Base-by-base conservation (phyloP, 306 rosid genomes). In the Lupinus albus region DNA sequence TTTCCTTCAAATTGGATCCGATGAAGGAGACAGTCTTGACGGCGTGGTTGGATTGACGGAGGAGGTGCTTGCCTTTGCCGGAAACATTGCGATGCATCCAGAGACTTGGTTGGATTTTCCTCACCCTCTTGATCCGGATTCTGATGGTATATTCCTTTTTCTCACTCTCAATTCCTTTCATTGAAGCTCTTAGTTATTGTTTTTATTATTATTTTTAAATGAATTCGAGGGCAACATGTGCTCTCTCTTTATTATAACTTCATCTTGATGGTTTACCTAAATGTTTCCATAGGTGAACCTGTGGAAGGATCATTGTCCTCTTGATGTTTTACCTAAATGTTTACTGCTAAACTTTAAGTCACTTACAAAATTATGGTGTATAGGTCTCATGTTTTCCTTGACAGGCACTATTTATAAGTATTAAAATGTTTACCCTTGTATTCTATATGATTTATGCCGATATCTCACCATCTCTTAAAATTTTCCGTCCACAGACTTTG, bases 21-120 rank as follows among this genome's bases (percentile, higher is more conserved):
- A 82, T 13, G 75, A 63, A 52, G 88, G 81, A 5, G 58, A 73
- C 50, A 87, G 81, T n/a, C 86, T 79, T 11, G 81, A 86, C 11
- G 84, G 80, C 8, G 83, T 83, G 4, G 67, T 86, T 53, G 95
- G 95, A 7, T 78, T 88, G 5, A 85, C 90, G 8, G 92, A 84
- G 61, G 95, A 91, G 50, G 97, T 84, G 7, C 84, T 91, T 3
- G 73, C 82, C 14, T 91, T 88, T 60, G 95, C 89, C 1, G 75
- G 84, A 69, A 81, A 83, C 58, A 11, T 91, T 10, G 82, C 95
- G 50, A 64, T 88, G 90, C 95, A 88, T 82, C 95, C 92, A 0
- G 97, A 86, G 79, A 88, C 97, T 53, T 91, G 97, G 97, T 67
- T 91, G 47, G 92, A 88, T 79, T 91, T 91, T 38, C 97, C 97